Base-by-base conservation (phyloP, 148 eudicot genomes). In the Vaccinium darrowii region DNA sequence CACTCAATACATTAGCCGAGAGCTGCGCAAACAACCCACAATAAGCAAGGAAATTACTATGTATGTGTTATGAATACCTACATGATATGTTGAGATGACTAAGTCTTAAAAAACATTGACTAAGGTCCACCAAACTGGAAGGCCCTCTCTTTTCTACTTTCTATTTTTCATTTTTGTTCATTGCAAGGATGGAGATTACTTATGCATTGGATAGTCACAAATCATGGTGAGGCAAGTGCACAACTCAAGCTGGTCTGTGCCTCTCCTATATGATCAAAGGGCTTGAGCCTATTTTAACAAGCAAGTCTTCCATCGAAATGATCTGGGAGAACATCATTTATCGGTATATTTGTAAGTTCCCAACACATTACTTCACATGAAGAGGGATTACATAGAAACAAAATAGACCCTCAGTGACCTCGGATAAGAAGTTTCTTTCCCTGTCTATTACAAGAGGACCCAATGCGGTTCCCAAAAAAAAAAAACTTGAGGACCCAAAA, bases 21-120 rank as follows among this genome's bases (percentile, higher is more conserved):
- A 92, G 87, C 99, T 96, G 98, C 92, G 89, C 65, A 82, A 78
- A 82, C 51, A 88, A 82, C 71, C 78, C 87, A 83, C 47, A 62
- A 79, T 49, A 78, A 79, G 54, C 78, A 23, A 30, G 27, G 47
- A 43, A 43, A 43, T 43, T 43, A 43, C 47, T 43, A 43, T 43
- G 47, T 4, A 43, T 43, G 47, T 43, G 47, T 5, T 43, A 43
- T 43, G 47, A 43, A 5, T n/a, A 77, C 25, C 16, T 74, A 27
- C 16, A 43, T 43, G 47, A 43, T 43, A 43, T 43, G 1, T 74
- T 5, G 50, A 19, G 78, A 43, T 43, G 9, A 43, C 25, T 6
- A 43, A 16, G 50, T 14, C n/a, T 25, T 3, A 71, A 27, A 15
- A 10, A 71, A 74, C 12, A 16, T 74, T 74, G 51, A 5, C 39